A percentile compares a stretch with the other conserved stretches of the same genome.
These are phyloP conservation scores for Hordeum pubiflorum DNA, from an alignment of 202 grass and related monocot genomes.

Conservation along the genomic window DNA sequence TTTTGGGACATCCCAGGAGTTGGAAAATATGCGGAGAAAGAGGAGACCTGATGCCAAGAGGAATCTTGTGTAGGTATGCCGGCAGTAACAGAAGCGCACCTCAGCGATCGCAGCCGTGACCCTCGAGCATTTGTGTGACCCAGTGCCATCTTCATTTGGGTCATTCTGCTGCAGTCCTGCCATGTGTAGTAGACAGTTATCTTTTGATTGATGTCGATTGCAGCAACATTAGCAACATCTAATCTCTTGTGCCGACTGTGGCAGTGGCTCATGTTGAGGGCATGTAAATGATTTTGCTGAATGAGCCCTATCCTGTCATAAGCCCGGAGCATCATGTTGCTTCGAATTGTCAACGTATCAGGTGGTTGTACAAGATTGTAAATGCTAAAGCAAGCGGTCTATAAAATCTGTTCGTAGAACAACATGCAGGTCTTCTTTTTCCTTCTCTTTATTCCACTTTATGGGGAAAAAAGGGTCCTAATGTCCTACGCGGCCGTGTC, in stretches of 20 bases:
- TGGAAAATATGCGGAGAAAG: conserved; percentile 35
- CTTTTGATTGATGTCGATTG: neutral
- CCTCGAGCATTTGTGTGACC: neutral
- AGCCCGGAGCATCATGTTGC: neutral
- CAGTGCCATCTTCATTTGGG: neutral
- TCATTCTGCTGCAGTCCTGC: neutral
- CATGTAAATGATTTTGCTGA: neutral
- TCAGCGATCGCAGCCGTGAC: neutral
- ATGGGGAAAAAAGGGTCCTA: too few species aligned
- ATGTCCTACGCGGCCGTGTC: too few species aligned
- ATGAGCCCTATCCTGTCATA: neutral
- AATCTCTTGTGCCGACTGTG: neutral
- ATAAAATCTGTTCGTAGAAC: neutral
- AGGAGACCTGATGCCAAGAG: conserved; percentile 15
- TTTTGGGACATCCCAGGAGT: neutral
- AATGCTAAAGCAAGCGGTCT: neutral
- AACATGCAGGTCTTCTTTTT: too few species aligned
- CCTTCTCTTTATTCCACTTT: too few species aligned
- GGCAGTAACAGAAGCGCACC: neutral
- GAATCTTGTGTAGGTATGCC: neutral
- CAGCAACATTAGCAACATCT: neutral
- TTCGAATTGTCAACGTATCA: neutral
- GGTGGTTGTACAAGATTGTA: neutral
- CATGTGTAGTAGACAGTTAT: neutral
- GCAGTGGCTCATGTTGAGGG: neutral